A percentile compares a stretch with the other conserved stretches of the same genome.
These are phyloP conservation scores for Eragrostis nindensis DNA, from an alignment of 176 grass and related monocot species.

Conservation along the genomic window DNA sequence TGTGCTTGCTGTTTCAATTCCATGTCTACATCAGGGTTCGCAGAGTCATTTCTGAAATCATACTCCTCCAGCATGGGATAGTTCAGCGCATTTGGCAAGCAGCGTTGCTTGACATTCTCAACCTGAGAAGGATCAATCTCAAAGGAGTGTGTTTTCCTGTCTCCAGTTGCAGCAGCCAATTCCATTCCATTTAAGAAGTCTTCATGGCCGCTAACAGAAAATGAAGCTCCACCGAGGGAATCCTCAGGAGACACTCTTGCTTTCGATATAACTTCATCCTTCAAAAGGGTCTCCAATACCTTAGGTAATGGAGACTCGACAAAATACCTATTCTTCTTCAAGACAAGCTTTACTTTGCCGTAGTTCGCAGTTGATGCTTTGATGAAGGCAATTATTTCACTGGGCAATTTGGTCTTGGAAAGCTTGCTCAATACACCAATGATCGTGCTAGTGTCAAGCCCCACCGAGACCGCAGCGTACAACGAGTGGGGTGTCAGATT, in stretches of 20 bases:
- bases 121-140: slow-evolving; percentile 84
- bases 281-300: slow-evolving; percentile 83
- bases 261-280: slow-evolving; percentile 68
- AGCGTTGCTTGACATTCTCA: slow-evolving; percentile 86
- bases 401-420: slow-evolving; percentile 86
- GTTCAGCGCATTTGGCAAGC: slow-evolving; percentile 90
- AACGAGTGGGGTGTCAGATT: slow-evolving; percentile 94
- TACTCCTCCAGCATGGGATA: slow-evolving; percentile 95
- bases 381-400: slow-evolving; percentile 95
- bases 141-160: slow-evolving; percentile 89
- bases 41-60: slow-evolving; percentile 93
- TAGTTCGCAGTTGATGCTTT: slow-evolving; percentile 94
- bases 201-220: slow-evolving; percentile 72
- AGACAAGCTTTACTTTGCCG: slow-evolving; percentile 97
- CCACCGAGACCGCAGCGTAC: slow-evolving; percentile 94
- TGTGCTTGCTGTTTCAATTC: slow-evolving; percentile 83
- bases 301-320: slow-evolving; percentile 90
- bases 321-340: slow-evolving; percentile 98
- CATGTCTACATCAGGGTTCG: slow-evolving; percentile 86
- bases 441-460: slow-evolving; percentile 86
- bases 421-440: slow-evolving; percentile 90
- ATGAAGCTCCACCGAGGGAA: slow-evolving; percentile 55
- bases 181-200: slow-evolving; percentile 78
- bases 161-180: slow-evolving; percentile 82
- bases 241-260: slow-evolving; percentile 73